These are phyloP conservation scores for Geranomyces variabilis DNA, from an alignment of 192 early-diverging fungal species.

Conservation along the genomic window DNA sequence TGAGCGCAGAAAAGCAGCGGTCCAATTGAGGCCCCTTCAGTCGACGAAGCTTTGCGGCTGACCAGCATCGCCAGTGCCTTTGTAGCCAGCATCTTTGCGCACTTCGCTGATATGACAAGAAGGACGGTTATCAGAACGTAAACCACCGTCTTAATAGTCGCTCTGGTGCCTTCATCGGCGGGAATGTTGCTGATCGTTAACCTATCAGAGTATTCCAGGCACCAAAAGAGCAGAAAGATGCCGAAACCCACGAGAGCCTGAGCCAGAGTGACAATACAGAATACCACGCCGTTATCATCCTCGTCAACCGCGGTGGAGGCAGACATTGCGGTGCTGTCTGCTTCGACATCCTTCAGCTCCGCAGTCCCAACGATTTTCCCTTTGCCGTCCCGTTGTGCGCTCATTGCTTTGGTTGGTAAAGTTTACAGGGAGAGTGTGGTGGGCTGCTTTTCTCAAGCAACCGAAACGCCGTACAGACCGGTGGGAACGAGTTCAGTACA, in stretches of 20 bases:
- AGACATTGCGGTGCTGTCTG: slow-evolving; percentile 5
- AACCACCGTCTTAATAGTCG: neutral
- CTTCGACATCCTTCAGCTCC: slow-evolving; percentile 7
- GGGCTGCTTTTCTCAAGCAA: too few species aligned
- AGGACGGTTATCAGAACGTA: slow-evolving; percentile 9
- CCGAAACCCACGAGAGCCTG: neutral
- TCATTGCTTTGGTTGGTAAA: too few species aligned
- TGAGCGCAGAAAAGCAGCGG: slow-evolving; percentile 8
- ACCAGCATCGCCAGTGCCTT: slow-evolving; percentile 1
- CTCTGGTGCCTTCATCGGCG: neutral
- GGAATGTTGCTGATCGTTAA: neutral
- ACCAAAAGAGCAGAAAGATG: slow-evolving; percentile 8
- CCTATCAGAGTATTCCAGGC: neutral
- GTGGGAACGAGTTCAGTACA: too few species aligned
- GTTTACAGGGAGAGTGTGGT: too few species aligned
- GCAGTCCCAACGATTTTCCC: neutral
- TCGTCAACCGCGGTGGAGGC: slow-evolving; percentile 2
- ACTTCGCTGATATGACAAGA: neutral
- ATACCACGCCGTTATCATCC: neutral
- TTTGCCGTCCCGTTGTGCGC: neutral
- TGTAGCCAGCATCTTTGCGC: neutral
- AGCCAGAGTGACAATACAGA: neutral
- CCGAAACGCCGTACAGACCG: too few species aligned
- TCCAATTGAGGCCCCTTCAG: slow-evolving; percentile 3
- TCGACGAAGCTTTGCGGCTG: slow-evolving; percentile 9